phyloP scores from a whole-genome alignment of 23 red algal genomes.

The Agarophyton chilense region DNA sequence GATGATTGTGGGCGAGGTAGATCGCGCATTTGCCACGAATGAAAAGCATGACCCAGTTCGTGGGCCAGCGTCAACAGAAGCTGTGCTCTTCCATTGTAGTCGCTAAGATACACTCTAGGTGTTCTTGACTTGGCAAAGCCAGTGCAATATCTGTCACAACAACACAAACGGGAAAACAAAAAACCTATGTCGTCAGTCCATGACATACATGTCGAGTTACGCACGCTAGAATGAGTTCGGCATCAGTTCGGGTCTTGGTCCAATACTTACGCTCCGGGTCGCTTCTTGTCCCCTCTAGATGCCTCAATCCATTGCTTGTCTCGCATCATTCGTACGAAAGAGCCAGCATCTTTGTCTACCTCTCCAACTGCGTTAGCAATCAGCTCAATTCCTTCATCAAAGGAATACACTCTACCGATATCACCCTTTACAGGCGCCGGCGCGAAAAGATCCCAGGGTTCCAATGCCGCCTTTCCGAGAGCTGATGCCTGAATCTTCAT shows the following conservation, averaged over 20 bases:
- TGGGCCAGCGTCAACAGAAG: slow-evolving; percentile 65
- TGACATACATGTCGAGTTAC: too few relatives aligned
- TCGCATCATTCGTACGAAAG: slow-evolving; percentile 73
- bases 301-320: slow-evolving; percentile 84
- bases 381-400: slow-evolving; percentile 84
- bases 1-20: slow-evolving; percentile 50
- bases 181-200: neutral
- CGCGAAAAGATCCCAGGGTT: slow-evolving; percentile 78
- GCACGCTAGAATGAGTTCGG: too few relatives aligned
- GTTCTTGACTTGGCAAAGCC: slow-evolving; percentile 73
- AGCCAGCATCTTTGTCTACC: slow-evolving; percentile 56
- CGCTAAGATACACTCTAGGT: slow-evolving; percentile 73
- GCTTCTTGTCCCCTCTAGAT: slow-evolving; percentile 72
- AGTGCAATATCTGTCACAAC: slow-evolving; percentile 57
- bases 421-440: slow-evolving; percentile 48
- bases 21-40: slow-evolving; percentile 81
- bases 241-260: neutral
- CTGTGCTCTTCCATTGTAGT: slow-evolving; percentile 74
- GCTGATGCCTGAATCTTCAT: slow-evolving; percentile 60
- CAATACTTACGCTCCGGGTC: slow-evolving; percentile 78
- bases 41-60: slow-evolving; percentile 79
- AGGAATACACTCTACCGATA: slow-evolving; percentile 60
- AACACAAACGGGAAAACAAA: neutral
- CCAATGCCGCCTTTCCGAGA: slow-evolving; percentile 51
- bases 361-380: slow-evolving; percentile 72